phyloP scores from a whole-genome alignment of 2,329 filamentous ascomycete species.

The Drechslera avenae region DNA sequence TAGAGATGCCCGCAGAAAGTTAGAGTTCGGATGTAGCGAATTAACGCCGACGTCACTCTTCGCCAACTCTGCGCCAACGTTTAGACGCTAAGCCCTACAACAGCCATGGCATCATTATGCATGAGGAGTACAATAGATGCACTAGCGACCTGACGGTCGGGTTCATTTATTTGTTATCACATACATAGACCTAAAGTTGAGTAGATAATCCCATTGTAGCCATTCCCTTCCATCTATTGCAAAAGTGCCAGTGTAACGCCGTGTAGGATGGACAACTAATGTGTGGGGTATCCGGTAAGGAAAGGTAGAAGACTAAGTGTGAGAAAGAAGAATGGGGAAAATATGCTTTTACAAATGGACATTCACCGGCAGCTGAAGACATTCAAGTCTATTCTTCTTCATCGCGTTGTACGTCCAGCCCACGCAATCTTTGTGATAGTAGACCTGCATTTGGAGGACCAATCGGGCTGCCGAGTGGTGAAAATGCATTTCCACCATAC shows the following conservation, averaged over 20 bases:
- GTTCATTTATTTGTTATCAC: background rate
- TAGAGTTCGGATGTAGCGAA: slow-evolving; percentile 23
- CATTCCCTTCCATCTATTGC: too few relatives aligned
- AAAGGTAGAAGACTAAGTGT: background rate
- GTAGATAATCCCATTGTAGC: background rate
- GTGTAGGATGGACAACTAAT: background rate
- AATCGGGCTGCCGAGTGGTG: slow-evolving; percentile 39
- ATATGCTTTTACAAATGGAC: background rate
- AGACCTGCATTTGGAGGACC: slow-evolving; percentile 71
- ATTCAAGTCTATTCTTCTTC: slow-evolving; percentile 10
- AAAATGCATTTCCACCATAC: slow-evolving; percentile 47
- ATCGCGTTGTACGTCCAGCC: slow-evolving; percentile 59
- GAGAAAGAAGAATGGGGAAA: background rate
- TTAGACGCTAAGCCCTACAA: slow-evolving; percentile 12
- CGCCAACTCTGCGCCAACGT: slow-evolving; percentile 9
- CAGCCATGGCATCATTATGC: background rate
- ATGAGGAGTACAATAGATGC: too few relatives aligned
- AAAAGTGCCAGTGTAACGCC: background rate
- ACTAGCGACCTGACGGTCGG: too few relatives aligned
- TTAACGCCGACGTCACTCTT: slow-evolving; percentile 32
- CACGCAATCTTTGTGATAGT: slow-evolving; percentile 70
- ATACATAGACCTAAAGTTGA: background rate
- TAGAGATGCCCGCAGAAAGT: slow-evolving; percentile 8
- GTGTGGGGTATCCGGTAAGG: slow-evolving; percentile 3
- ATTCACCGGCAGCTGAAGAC: background rate